Conservation (phyloP, 2,329 filamentous ascomycete species). For the Emergomyces pasteurianus region DNA sequence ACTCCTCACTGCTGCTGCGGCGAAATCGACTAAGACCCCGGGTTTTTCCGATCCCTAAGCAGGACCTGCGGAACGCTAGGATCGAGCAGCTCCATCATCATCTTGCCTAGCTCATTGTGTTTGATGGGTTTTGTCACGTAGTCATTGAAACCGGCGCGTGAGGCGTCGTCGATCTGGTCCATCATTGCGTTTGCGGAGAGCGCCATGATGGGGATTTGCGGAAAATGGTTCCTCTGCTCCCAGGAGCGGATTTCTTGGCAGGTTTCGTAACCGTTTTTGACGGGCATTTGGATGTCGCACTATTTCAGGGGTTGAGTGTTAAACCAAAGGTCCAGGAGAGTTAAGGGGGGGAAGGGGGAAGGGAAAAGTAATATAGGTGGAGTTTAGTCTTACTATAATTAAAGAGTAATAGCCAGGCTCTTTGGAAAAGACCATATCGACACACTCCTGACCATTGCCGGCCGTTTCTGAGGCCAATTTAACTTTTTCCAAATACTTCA, state of each 20-base stretch:
- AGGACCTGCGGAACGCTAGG: constrained; percentile 30
- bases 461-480: constrained; percentile 35
- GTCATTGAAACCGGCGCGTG: constrained; percentile 37
- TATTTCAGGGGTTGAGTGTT: constrained; percentile 9
- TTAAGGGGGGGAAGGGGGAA: neutral
- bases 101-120: constrained; percentile 37
- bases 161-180: constrained; percentile 37
- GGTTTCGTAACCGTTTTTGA: constrained; percentile 39
- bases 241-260: constrained; percentile 36
- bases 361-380: neutral
- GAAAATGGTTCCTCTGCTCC: constrained; percentile 35
- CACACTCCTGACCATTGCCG: constrained; percentile 36
- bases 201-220: constrained; percentile 38
- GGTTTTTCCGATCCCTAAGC: constrained; percentile 26
- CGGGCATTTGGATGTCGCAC: constrained; percentile 41
- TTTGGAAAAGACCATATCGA: constrained; percentile 36
- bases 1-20: neutral
- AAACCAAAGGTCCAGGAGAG: neutral
- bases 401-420: constrained; percentile 37
- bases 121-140: constrained; percentile 41
- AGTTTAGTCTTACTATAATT: constrained; percentile 30
- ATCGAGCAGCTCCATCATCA: constrained; percentile 39
- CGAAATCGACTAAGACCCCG: neutral
- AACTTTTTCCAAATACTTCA: constrained; percentile 38
- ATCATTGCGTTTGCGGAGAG: constrained; percentile 40